Conservation (phyloP, 2,329 filamentous ascomycete genomes). For the Gnomoniopsis smithogilvyi region DNA sequence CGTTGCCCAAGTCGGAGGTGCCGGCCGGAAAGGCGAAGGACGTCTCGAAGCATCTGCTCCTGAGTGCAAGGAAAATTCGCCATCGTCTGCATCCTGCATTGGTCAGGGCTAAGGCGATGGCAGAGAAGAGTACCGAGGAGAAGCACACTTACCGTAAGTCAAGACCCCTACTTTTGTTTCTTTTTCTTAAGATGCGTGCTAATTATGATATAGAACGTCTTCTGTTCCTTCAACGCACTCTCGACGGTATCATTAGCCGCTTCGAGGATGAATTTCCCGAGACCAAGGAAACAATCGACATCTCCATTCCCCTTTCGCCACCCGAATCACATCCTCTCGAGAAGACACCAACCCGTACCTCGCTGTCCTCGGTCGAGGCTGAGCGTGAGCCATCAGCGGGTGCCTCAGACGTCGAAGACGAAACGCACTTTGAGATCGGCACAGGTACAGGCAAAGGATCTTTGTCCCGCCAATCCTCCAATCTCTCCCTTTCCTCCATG, state of each 20-base stretch:
- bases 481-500: constrained; percentile 46
- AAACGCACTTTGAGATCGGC: constrained; percentile 34
- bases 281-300: constrained; percentile 52
- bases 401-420: constrained; percentile 48
- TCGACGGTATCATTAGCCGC: constrained; percentile 87
- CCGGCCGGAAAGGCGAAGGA: constrained; percentile 71
- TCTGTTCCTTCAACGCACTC: constrained; percentile 81
- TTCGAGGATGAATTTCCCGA: constrained; percentile 98
- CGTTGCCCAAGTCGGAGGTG: constrained; percentile 39
- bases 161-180: not conserved
- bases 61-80: constrained; percentile 85
- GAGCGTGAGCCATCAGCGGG: constrained; percentile 35
- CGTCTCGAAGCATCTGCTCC: constrained; percentile 87
- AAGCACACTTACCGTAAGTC: constrained; percentile 69
- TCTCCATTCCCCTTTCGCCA: constrained; percentile 26
- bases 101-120: constrained; percentile 65
- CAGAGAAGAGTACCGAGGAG: constrained; percentile 55
- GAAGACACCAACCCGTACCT: constrained; percentile 23
- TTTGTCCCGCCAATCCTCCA: constrained; percentile 50
- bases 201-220: constrained; percentile 58
- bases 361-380: constrained; percentile 29
- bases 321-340: constrained; percentile 22
- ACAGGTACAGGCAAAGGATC: constrained; percentile 23
- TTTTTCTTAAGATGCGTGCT: constrained; percentile 18
- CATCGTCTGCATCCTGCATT: constrained; percentile 79